These are phyloP conservation scores for Saturnispora serradocipensis DNA, from an alignment of 805 yeast species.

Conservation along the genomic window DNA sequence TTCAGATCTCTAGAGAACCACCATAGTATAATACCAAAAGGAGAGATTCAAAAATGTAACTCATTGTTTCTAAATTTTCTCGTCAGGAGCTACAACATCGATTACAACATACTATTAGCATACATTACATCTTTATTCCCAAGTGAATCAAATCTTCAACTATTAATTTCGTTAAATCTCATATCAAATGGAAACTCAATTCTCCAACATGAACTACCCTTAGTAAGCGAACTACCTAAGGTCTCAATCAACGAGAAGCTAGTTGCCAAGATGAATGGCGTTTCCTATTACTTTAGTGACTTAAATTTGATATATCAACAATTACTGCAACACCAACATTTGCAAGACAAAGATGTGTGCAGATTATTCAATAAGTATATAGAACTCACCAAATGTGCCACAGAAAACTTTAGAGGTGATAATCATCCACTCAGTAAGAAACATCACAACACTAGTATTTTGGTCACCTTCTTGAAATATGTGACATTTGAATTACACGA, in stretches of 20 bases:
- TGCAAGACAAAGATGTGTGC: constrained; percentile 1
- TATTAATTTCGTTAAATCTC: constrained; percentile 4
- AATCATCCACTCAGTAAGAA: constrained; percentile 15
- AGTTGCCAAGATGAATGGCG: not conserved
- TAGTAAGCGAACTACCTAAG: constrained; percentile 4
- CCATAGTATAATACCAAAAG: not conserved
- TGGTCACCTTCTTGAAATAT: constrained; percentile 13
- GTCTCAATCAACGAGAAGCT: constrained; percentile 8
- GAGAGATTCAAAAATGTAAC: constrained; percentile 9
- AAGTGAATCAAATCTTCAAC: not conserved
- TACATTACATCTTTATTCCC: constrained; percentile 12
- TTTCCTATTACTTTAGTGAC: constrained; percentile 7
- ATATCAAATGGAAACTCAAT: not conserved
- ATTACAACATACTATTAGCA: constrained; percentile 7
- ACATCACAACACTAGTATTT: constrained; percentile 14
- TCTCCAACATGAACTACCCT: not conserved
- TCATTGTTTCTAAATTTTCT: constrained; percentile 9
- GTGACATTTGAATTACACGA: constrained; percentile 9
- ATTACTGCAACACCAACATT: constrained; percentile 3
- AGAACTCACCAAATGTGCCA: not conserved
- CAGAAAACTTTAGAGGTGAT: not conserved
- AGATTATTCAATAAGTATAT: constrained; percentile 8
- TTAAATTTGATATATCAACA: constrained; percentile 11
- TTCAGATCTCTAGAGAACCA: constrained; percentile 9
- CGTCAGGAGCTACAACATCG: constrained; percentile 4